Percentiles rank a stretch among this genome's conserved stretches.
Evolutionary conservation across 805 yeast genomes (phyloP).

Genomic region (Babjeviella inositovora): DNA sequence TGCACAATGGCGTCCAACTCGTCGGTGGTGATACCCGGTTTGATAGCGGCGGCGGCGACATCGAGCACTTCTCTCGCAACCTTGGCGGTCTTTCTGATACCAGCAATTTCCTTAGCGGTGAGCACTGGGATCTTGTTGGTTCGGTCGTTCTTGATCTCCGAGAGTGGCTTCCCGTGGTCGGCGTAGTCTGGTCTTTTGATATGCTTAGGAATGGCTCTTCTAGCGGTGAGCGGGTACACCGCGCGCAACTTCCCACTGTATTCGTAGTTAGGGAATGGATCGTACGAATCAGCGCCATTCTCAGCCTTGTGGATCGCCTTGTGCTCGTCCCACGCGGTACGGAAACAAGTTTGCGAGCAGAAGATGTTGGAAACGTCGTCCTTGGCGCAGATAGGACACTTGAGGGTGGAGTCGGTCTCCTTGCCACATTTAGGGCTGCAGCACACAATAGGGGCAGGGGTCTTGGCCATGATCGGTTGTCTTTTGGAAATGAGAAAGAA

Average conservation of each 20-base stretch:
- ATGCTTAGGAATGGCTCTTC: conserved; percentile 53
- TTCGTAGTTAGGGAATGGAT: conserved; percentile 73
- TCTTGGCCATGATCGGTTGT: too few species aligned
- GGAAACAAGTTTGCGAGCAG: conserved; percentile 77
- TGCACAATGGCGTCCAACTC: conserved; percentile 80
- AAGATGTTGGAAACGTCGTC: conserved; percentile 44
- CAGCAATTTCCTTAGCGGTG: conserved; percentile 52
- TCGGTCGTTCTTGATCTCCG: conserved; percentile 64
- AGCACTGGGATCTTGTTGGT: conserved; percentile 48
- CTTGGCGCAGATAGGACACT: conserved; percentile 88
- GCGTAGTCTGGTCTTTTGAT: conserved; percentile 79
- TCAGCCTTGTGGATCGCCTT: conserved; percentile 58
- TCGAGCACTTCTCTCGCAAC: conserved; percentile 84
- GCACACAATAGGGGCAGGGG: conserved; percentile 31
- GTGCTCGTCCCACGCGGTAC: conserved; percentile 55
- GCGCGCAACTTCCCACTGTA: conserved; percentile 71
- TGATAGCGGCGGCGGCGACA: conserved; percentile 66
- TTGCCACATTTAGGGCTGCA: conserved; percentile 79
- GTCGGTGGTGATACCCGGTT: conserved; percentile 88
- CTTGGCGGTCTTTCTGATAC: conserved; percentile 59
- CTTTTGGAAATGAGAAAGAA: too few species aligned
- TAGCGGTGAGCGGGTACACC: conserved; percentile 63
- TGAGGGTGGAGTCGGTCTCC: conserved; percentile 53
- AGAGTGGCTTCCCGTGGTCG: conserved; percentile 55
- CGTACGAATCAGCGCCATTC: conserved; percentile 40